These are phyloP conservation scores for Macrolepiota fuliginosa DNA, from an alignment of 768 basidiomycete species.

Conservation along the genomic window DNA sequence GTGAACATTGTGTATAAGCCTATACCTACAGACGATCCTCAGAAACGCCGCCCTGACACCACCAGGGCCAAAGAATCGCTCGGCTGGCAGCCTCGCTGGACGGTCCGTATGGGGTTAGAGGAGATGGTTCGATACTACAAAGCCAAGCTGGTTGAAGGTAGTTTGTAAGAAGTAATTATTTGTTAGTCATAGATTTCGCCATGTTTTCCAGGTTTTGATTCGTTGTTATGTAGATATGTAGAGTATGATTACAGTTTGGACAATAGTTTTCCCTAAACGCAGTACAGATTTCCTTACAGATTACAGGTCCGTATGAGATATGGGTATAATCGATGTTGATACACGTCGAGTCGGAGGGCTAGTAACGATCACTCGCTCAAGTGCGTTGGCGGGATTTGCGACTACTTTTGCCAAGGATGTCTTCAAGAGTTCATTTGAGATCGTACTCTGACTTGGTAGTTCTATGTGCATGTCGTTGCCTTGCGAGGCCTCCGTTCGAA, in stretches of 20 bases:
- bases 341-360: not conserved
- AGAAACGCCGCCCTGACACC: slow-evolving; percentile 91
- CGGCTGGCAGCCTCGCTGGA: slow-evolving; percentile 92
- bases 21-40: slow-evolving; percentile 92
- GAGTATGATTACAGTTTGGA: not conserved
- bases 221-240: not conserved
- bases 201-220: not conserved
- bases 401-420: not conserved
- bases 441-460: not conserved
- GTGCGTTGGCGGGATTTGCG: not conserved
- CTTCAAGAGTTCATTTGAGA: not conserved
- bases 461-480: not conserved
- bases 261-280: not conserved
- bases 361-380: not conserved
- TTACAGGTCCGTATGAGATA: not conserved
- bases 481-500: not conserved
- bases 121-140: slow-evolving; percentile 96
- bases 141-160: slow-evolving; percentile 83
- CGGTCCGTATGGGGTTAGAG: slow-evolving; percentile 88
- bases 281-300: not conserved
- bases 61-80: slow-evolving; percentile 82
- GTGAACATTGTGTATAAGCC: slow-evolving; percentile 75
- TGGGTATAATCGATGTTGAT: slow-evolving; percentile 1
- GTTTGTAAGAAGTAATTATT: slow-evolving; percentile 41
- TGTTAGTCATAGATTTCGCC: not conserved